Conservation (phyloP, 2,329 filamentous ascomycete species). For the Alternaria sp. region DNA sequence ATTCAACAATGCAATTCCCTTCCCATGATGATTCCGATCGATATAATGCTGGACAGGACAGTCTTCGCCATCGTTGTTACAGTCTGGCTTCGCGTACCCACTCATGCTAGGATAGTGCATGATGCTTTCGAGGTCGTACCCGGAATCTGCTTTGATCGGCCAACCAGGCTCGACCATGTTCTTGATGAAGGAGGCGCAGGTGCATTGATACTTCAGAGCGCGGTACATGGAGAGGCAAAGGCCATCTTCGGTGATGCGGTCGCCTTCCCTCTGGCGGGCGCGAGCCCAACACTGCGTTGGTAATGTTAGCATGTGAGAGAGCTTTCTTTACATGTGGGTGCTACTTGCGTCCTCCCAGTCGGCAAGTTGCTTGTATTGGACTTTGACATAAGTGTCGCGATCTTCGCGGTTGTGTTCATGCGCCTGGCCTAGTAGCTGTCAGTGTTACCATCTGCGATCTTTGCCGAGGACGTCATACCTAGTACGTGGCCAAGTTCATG, state of each 20-base stretch:
- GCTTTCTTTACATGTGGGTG: neutral
- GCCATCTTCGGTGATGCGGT: neutral
- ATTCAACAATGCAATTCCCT: neutral
- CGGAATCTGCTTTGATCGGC: neutral
- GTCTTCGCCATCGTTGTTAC: neutral
- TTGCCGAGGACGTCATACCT: neutral
- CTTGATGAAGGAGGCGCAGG: slow-evolving; percentile 1
- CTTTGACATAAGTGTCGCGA: slow-evolving; percentile 9
- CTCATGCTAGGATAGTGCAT: neutral
- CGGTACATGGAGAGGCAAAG: neutral
- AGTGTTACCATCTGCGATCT: neutral
- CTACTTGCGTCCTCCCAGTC: slow-evolving; percentile 3
- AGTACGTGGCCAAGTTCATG: slow-evolving; percentile 3
- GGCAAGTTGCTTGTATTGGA: slow-evolving; percentile 1
- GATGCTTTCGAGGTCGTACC: slow-evolving; percentile 1
- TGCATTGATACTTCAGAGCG: neutral
- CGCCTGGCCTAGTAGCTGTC: neutral
- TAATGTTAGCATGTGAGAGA: neutral
- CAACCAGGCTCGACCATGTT: slow-evolving; percentile 2
- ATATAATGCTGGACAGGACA: neutral
- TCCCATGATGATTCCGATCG: neutral
- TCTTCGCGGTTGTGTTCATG: slow-evolving; percentile 13
- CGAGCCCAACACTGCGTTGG: neutral
- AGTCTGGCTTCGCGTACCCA: slow-evolving; percentile 4
- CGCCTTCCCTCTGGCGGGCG: neutral